These are phyloP conservation scores for Cucurbita pepo DNA, from an alignment of 306 rosid species.

Conservation along the genomic window DNA sequence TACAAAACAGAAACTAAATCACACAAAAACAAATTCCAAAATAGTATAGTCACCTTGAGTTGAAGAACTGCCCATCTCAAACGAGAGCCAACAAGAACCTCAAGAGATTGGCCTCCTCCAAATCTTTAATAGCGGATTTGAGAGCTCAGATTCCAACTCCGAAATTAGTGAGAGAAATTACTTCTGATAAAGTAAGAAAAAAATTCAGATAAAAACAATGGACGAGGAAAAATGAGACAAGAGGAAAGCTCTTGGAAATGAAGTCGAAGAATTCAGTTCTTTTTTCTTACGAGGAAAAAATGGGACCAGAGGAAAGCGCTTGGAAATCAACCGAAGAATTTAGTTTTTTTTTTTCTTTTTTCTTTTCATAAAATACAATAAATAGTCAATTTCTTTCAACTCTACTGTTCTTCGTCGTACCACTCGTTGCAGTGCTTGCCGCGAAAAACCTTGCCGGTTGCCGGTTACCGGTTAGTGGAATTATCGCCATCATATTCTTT, in stretches of 20 bases:
- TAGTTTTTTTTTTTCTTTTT: background rate
- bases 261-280: background rate
- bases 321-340: background rate
- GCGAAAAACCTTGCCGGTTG: background rate
- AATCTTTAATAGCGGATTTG: background rate
- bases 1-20: background rate
- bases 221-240: background rate
- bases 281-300: background rate
- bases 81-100: background rate
- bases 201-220: background rate
- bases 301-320: background rate
- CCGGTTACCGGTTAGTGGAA: slow-evolving; percentile 3
- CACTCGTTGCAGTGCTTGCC: background rate
- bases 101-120: background rate
- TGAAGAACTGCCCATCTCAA: slow-evolving; percentile 1
- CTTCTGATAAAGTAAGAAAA: background rate
- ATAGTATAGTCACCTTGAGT: background rate
- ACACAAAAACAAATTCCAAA: background rate
- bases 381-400: background rate
- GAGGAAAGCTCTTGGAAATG: slow-evolving; percentile 1
- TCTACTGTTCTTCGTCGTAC: background rate
- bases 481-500: background rate
- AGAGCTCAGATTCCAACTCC: background rate
- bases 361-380: background rate
- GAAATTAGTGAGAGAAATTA: background rate